A percentile compares a stretch with the other conserved stretches of the same genome.
phyloP scores from a whole-genome alignment of 1,284 basidiomycete species.

The Kwoniella shivajii region DNA sequence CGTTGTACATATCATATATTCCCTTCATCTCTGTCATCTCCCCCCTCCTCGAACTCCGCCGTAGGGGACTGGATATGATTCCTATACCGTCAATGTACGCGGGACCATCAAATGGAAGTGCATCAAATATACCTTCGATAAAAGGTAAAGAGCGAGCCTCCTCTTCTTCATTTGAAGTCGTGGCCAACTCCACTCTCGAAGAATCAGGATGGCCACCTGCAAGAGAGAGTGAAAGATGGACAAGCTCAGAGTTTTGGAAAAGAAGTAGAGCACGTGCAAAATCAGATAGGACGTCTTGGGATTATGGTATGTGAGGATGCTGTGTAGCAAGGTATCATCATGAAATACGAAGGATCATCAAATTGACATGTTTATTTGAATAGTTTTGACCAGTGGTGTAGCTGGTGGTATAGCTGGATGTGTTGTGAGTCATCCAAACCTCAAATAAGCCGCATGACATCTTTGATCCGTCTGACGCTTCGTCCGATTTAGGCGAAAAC shows the following conservation, averaged over 20 bases:
- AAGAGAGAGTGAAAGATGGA: constrained; percentile 33
- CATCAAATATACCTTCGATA: neutral
- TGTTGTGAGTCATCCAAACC: constrained; percentile 64
- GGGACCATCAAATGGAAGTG: too few relatives aligned
- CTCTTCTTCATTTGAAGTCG: neutral
- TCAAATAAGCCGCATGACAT: neutral
- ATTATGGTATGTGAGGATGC: constrained; percentile 59
- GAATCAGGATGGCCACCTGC: constrained; percentile 16
- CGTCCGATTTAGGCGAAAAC: constrained; percentile 77
- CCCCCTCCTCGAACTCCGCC: too few relatives aligned
- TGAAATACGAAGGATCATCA: too few relatives aligned
- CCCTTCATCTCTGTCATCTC: too few relatives aligned
- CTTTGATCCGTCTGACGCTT: neutral
- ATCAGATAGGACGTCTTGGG: constrained; percentile 68
- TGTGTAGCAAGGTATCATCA: neutral
- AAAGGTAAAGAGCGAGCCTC: constrained; percentile 13
- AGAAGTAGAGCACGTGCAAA: constrained; percentile 59
- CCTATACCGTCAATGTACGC: too few relatives aligned
- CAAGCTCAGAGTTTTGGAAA: constrained; percentile 33
- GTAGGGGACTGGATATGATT: too few relatives aligned
- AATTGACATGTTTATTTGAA: neutral
- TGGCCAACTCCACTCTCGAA: constrained; percentile 16
- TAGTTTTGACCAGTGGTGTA: constrained; percentile 62
- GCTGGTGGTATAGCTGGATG: constrained; percentile 94
- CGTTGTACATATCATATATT: too few relatives aligned